Conservation (phyloP, 2,329 filamentous ascomycete genomes). For the Drechmeria coniospora region DNA sequence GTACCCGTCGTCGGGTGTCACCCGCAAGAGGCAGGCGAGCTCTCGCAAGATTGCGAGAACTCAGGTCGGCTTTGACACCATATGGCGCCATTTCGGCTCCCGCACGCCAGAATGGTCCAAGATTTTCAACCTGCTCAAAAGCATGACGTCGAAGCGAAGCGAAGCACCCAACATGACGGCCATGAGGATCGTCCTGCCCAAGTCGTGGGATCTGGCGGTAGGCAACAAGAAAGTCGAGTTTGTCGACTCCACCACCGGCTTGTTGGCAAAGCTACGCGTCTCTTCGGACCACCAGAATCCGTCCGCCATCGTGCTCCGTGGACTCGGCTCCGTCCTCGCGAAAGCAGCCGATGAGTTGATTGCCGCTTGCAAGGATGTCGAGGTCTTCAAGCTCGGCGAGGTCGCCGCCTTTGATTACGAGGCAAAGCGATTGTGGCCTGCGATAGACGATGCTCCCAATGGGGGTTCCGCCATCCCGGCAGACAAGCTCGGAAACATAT, state of each 20-base stretch:
- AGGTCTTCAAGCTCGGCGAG: conserved; percentile 22
- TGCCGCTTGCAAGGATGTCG: conserved; percentile 12
- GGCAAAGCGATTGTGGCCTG: conserved; percentile 20
- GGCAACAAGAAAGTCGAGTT: conserved; percentile 17
- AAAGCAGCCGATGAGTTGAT: conserved; percentile 20
- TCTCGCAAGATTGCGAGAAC: conserved; percentile 13
- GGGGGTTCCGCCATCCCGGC: conserved; percentile 10
- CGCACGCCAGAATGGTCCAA: conserved; percentile 22
- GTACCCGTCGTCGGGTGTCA: conserved; percentile 13
- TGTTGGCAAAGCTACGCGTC: conserved; percentile 17
- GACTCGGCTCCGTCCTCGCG: conserved; percentile 14
- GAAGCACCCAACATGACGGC: conserved; percentile 19
- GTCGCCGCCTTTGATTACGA: conserved; percentile 18
- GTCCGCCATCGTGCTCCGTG: conserved; percentile 17
- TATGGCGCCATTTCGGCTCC: conserved; percentile 14
- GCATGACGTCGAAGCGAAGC: conserved; percentile 17
- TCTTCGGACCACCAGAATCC: conserved; percentile 16
- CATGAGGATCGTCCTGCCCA: conserved; percentile 20
- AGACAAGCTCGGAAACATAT: conserved; percentile 13
- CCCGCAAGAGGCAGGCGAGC: conserved; percentile 8
- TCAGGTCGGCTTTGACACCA: conserved; percentile 20
- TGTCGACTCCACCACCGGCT: conserved; percentile 18
- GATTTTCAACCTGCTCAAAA: conserved; percentile 22
- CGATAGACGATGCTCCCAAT: conserved; percentile 13
- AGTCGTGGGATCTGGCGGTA: conserved; percentile 18